Evolutionary conservation across 352 stramenopile genomes (phyloP).

Genomic region (Globisporangium middletonii): DNA sequence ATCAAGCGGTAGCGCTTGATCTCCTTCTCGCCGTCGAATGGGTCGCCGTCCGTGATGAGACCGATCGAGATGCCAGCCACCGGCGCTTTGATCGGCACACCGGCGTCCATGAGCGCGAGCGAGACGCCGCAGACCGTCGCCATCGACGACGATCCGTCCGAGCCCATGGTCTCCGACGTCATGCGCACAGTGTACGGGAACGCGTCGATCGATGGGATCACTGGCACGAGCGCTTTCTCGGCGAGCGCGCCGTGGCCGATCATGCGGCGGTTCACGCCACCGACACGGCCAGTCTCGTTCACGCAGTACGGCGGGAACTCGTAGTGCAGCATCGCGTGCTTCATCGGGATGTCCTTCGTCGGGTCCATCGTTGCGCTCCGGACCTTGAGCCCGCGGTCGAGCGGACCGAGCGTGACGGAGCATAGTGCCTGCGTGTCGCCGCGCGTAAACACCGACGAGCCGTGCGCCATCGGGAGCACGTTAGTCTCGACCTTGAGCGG

Average conservation of each 20-base stretch:
- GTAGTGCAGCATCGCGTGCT: slow-evolving; percentile 96
- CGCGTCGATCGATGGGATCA: slow-evolving; percentile 86
- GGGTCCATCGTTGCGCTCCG: slow-evolving; percentile 51
- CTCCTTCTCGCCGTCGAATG: slow-evolving; percentile 54
- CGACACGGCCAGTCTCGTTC: slow-evolving; percentile 90
- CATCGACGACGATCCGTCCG: slow-evolving; percentile 94
- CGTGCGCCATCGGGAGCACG: slow-evolving; percentile 86
- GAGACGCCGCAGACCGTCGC: slow-evolving; percentile 95
- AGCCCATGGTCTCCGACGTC: slow-evolving; percentile 95
- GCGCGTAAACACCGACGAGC: slow-evolving; percentile 83
- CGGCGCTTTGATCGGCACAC: slow-evolving; percentile 90
- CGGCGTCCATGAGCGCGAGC: slow-evolving; percentile 95
- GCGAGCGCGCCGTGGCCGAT: slow-evolving; percentile 96
- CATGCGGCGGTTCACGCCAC: slow-evolving; percentile 89
- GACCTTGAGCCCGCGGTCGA: slow-evolving; percentile 68
- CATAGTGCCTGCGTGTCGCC: slow-evolving; percentile 89
- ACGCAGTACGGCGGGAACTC: slow-evolving; percentile 98
- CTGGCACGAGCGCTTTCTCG: slow-evolving; percentile 93
- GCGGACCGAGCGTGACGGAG: slow-evolving; percentile 83
- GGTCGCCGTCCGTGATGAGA: slow-evolving; percentile 63
- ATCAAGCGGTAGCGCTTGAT: slow-evolving; percentile 88
- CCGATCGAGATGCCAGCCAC: slow-evolving; percentile 97
- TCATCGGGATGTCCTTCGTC: slow-evolving; percentile 34
- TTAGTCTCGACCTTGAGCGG: slow-evolving; percentile 80
- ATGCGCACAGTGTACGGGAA: slow-evolving; percentile 97